These are phyloP conservation scores for Pichia scutulata DNA, from an alignment of 805 yeast genomes.

Conservation along the genomic window DNA sequence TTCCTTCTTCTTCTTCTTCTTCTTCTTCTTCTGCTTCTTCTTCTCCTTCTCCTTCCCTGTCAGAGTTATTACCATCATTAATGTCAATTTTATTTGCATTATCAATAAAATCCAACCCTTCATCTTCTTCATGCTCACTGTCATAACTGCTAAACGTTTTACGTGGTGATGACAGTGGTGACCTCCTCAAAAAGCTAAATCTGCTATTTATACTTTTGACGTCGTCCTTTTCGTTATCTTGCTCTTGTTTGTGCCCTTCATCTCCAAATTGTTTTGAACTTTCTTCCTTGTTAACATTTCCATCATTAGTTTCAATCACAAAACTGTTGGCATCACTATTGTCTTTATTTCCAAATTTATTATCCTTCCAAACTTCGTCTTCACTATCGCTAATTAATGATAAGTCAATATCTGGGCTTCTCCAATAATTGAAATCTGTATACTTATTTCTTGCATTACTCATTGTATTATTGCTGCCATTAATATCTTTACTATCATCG, in stretches of 20 bases:
- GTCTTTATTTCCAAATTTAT: background rate
- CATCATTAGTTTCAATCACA: background rate
- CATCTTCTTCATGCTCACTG: background rate
- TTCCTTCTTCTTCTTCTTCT: background rate
- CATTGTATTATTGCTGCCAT: slow-evolving; percentile 3
- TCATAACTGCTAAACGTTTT: background rate
- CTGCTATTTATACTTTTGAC: slow-evolving; percentile 3
- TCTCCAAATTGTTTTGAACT: background rate
- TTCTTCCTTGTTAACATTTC: background rate
- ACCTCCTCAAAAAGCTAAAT: slow-evolving; percentile 5
- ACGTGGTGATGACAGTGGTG: slow-evolving; percentile 6
- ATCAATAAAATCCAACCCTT: background rate
- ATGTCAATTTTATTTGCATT: background rate
- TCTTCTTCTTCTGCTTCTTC: background rate
- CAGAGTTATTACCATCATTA: background rate
- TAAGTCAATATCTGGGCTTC: slow-evolving; percentile 65
- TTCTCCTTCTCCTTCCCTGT: background rate
- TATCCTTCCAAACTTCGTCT: slow-evolving; percentile 30
- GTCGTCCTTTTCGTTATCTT: slow-evolving; percentile 1
- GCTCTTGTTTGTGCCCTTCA: background rate
- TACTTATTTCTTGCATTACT: slow-evolving; percentile 47
- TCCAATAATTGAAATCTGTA: slow-evolving; percentile 89
- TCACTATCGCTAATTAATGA: slow-evolving; percentile 36
- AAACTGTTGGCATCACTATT: background rate
- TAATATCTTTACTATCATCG: background rate